Evolutionary conservation across 2,329 filamentous ascomycete genomes (phyloP).

Genomic region (Aplosporella prunicola): DNA sequence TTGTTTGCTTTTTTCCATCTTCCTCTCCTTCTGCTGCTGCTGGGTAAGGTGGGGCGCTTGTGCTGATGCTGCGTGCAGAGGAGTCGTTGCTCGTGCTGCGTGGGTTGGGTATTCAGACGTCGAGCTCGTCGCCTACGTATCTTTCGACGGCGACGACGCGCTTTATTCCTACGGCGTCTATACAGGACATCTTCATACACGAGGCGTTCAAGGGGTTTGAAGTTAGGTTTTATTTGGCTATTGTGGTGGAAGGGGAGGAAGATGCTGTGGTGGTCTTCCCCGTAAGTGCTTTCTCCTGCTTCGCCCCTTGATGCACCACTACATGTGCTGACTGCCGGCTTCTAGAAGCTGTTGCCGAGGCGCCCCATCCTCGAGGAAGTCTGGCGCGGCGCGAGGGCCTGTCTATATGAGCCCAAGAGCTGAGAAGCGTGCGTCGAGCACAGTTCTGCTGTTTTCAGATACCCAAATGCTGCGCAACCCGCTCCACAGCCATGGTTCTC

Average conservation of each 20-base stretch:
- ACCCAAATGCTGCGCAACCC: too few species aligned
- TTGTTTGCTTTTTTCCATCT: constrained; percentile 11
- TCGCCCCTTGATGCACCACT: background rate
- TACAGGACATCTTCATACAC: constrained; percentile 88
- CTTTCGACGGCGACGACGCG: constrained; percentile 53
- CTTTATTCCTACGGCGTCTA: constrained; percentile 83
- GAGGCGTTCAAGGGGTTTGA: constrained; percentile 91
- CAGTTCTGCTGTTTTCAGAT: too few species aligned
- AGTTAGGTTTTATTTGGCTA: constrained; percentile 78
- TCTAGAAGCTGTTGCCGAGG: constrained; percentile 57
- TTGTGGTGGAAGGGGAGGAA: constrained; percentile 81
- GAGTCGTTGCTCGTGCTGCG: constrained; percentile 84
- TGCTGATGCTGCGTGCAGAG: constrained; percentile 35
- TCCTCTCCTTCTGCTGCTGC: constrained; percentile 12
- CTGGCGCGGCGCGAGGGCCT: constrained; percentile 76
- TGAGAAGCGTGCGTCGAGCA: too few species aligned
- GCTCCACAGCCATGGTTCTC: too few species aligned
- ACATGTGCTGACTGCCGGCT: constrained; percentile 7
- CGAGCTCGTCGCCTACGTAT: constrained; percentile 59
- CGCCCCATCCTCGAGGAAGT: constrained; percentile 72
- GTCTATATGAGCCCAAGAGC: constrained; percentile 57
- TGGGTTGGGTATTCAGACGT: constrained; percentile 84
- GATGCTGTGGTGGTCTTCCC: constrained; percentile 95
- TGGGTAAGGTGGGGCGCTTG: constrained; percentile 30
- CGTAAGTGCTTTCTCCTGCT: constrained; percentile 30